Percentiles rank a stretch among this genome's conserved stretches.
These are phyloP conservation scores for Hypericum androsaemum DNA, from an alignment of 345 rosid species.

Conservation along the genomic window DNA sequence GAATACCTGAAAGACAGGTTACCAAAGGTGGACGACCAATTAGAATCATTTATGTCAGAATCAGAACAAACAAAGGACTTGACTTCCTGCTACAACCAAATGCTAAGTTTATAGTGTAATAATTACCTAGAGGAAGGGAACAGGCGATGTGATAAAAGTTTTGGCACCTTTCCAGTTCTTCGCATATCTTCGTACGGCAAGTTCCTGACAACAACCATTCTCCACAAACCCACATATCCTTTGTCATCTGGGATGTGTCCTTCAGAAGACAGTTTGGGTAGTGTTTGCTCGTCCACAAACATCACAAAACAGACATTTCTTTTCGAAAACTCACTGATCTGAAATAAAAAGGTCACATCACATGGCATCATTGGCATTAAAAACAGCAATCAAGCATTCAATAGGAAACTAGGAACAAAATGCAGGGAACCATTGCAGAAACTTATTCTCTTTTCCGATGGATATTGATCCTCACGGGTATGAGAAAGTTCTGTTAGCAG, in stretches of 20 bases:
- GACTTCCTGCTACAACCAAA: no score
- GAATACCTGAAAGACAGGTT: conserved; percentile 54
- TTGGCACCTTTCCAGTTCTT: conserved; percentile 91
- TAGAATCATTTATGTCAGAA: conserved; percentile 7
- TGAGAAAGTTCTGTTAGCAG: no score
- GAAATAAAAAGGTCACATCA: conserved; percentile 24
- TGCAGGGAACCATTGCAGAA: background rate
- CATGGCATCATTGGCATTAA: conserved; percentile 4
- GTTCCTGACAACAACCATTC: no score
- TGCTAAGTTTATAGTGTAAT: conserved; percentile 11
- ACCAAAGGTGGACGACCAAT: conserved; percentile 4
- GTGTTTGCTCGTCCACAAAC: conserved; percentile 90
- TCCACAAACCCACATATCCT: conserved; percentile 82
- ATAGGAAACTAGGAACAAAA: background rate
- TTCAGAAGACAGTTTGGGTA: conserved; percentile 51
- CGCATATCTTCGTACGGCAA: conserved; percentile 78
- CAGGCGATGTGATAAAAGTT: no score
- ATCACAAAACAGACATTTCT: no score
- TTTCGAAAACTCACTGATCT: conserved; percentile 83
- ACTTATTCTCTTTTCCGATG: no score
- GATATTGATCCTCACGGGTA: no score
- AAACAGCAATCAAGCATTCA: conserved; percentile 2
- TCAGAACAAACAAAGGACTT: conserved; percentile 2
- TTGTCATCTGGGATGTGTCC: conserved; percentile 63
- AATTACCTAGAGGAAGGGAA: conserved; percentile 79